These are phyloP conservation scores for Penicillium sp. DNA, from an alignment of 2,329 filamentous ascomycete genomes.

Conservation along the genomic window DNA sequence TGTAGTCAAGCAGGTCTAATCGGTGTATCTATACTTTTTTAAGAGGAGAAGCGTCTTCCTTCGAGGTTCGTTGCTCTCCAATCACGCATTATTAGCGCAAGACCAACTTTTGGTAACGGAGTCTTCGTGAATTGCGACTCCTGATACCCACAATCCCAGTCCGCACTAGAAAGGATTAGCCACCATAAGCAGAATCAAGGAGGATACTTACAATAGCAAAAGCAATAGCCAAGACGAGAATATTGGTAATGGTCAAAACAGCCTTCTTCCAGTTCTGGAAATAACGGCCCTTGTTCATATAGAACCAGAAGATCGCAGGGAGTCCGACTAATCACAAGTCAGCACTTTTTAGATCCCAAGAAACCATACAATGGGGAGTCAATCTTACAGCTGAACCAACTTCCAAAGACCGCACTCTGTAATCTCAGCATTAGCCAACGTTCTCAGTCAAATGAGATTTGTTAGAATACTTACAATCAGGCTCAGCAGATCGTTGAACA, in stretches of 20 bases:
- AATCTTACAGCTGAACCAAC: constrained; percentile 58
- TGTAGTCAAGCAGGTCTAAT: background rate
- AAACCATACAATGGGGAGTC: background rate
- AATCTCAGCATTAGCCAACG: constrained; percentile 7
- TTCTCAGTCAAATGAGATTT: background rate
- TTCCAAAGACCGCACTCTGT: constrained; percentile 57
- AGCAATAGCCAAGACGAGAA: constrained; percentile 19
- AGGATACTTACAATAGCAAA: constrained; percentile 21
- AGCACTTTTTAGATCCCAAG: background rate
- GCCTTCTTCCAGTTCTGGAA: constrained; percentile 29
- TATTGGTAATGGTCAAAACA: constrained; percentile 23
- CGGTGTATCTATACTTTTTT: background rate
- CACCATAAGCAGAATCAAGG: background rate
- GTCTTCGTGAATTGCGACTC: constrained; percentile 26
- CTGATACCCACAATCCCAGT: constrained; percentile 26
- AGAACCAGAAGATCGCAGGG: constrained; percentile 36
- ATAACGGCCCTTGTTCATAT: constrained; percentile 33
- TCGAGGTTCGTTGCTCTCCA: background rate
- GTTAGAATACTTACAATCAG: constrained; percentile 46
- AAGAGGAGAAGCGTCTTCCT: background rate
- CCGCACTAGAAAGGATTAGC: constrained; percentile 21
- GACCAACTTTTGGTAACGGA: constrained; percentile 21
- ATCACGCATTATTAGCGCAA: constrained; percentile 24
- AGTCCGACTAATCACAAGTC: constrained; percentile 33
- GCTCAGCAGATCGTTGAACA: constrained; percentile 64